phyloP scores from a whole-genome alignment of 306 rosid genomes.

The Vicia sativa region DNA sequence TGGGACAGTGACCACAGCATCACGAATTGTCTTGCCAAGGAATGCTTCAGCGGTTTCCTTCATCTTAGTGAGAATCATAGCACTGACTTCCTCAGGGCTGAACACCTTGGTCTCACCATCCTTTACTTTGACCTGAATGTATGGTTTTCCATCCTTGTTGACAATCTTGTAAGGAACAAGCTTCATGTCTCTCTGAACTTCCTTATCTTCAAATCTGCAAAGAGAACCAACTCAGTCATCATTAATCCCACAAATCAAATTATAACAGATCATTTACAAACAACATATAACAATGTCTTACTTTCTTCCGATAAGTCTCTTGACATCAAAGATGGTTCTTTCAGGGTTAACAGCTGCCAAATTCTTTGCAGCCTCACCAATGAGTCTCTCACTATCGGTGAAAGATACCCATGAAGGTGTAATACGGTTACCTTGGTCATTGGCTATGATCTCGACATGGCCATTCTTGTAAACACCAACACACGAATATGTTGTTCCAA shows the following conservation, averaged over 20 bases:
- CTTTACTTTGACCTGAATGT: conserved; percentile 79
- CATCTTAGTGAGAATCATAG: conserved; percentile 88
- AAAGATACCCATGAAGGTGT: conserved; percentile 99
- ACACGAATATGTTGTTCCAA: conserved; percentile 97
- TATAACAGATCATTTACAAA: not conserved
- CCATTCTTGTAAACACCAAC: conserved; percentile 98
- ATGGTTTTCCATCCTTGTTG: conserved; percentile 95
- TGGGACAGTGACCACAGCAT: conserved; percentile 96
- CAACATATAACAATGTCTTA: conserved; percentile 38
- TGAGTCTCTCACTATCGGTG: conserved; percentile 84
- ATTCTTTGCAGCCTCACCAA: conserved; percentile 99
- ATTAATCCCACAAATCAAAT: not conserved
- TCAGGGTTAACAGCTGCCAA: conserved; percentile 95
- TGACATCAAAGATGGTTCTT: conserved; percentile 95
- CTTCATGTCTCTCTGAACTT: conserved; percentile 88
- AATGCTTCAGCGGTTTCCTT: conserved; percentile 99
- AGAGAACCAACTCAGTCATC: conserved; percentile 13
- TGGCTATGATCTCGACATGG: conserved; percentile 98
- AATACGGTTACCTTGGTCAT: conserved; percentile 98
- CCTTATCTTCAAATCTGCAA: conserved; percentile 86
- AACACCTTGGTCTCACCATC: conserved; percentile 97
- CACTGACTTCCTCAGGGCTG: conserved; percentile 97
- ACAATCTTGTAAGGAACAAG: conserved; percentile 93
- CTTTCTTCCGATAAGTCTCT: conserved; percentile 98
- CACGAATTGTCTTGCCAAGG: conserved; percentile 91